Evolutionary conservation across 768 basidiomycete species (phyloP).

Genomic region (Boletus pseudopeckii): DNA sequence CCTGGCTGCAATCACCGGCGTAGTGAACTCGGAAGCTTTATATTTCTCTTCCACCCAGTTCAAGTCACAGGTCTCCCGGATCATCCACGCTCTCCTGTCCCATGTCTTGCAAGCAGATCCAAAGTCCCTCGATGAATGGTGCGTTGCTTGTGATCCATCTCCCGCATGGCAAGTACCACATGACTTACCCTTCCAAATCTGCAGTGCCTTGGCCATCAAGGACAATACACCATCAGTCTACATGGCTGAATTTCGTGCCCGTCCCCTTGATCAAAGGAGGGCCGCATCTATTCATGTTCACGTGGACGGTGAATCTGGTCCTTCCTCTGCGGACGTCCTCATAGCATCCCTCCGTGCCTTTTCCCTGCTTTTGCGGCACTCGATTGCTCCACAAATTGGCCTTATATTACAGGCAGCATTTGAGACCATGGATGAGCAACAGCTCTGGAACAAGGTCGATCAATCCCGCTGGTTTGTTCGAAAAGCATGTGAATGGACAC

Average conservation of each 20-base stretch:
- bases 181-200: not conserved
- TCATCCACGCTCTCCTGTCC: slow-evolving; percentile 68
- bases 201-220: slow-evolving; percentile 59
- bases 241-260: slow-evolving; percentile 77
- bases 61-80: slow-evolving; percentile 61
- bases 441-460: slow-evolving; percentile 62
- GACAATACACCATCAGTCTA: slow-evolving; percentile 74
- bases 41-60: slow-evolving; percentile 73
- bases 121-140: slow-evolving; percentile 66
- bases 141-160: not conserved
- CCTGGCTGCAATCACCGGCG: slow-evolving; percentile 76
- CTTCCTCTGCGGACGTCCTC: slow-evolving; percentile 68
- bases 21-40: slow-evolving; percentile 79
- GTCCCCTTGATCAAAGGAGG: slow-evolving; percentile 74
- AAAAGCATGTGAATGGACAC: slow-evolving; percentile 80
- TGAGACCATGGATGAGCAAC: slow-evolving; percentile 57
- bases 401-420: slow-evolving; percentile 70
- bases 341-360: slow-evolving; percentile 70
- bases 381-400: slow-evolving; percentile 72
- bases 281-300: slow-evolving; percentile 90
- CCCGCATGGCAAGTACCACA: not conserved
- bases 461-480: slow-evolving; percentile 83
- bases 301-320: slow-evolving; percentile 84
- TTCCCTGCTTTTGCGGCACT: slow-evolving; percentile 68
- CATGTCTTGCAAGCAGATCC: slow-evolving; percentile 65